Evolutionary conservation across 495 filamentous ascomycete genomes (phyloP).

Genomic region (Xylaria sp.): DNA sequence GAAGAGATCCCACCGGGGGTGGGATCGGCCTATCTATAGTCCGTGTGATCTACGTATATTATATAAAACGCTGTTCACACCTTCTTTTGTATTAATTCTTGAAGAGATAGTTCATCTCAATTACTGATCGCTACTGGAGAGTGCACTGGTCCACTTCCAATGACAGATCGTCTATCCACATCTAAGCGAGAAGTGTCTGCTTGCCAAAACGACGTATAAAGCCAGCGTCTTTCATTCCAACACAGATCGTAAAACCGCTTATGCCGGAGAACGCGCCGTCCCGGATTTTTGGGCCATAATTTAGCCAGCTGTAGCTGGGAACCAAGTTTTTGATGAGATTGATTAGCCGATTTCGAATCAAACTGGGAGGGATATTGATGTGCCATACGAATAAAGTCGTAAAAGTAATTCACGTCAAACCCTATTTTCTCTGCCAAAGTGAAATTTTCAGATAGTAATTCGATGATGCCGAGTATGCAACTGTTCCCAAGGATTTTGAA

Average conservation of each 20-base stretch:
- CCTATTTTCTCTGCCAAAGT: constrained; percentile 21
- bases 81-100: too few species aligned
- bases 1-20: neutral
- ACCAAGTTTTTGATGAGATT: constrained; percentile 8
- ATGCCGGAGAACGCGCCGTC: constrained; percentile 26
- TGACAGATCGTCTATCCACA: too few species aligned
- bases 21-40: too few species aligned
- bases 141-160: too few species aligned
- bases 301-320: constrained; percentile 31
- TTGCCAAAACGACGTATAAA: too few species aligned
- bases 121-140: too few species aligned
- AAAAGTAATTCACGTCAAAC: constrained; percentile 11
- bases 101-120: too few species aligned
- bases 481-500: constrained; percentile 19
- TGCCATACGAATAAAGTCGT: constrained; percentile 18
- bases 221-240: too few species aligned
- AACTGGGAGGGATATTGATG: neutral
- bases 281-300: constrained; percentile 31
- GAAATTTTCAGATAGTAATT: constrained; percentile 26
- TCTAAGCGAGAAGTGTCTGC: too few species aligned
- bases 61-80: too few species aligned
- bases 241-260: constrained; percentile 1
- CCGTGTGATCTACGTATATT: too few species aligned
- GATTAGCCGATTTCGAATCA: neutral
- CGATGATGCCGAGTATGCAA: constrained; percentile 27